Evolutionary conservation across 2,329 filamentous ascomycete species (phyloP), one percentile per base, ranked within the genome.

Genomic region (Stachybotrys chartarum): DNA sequence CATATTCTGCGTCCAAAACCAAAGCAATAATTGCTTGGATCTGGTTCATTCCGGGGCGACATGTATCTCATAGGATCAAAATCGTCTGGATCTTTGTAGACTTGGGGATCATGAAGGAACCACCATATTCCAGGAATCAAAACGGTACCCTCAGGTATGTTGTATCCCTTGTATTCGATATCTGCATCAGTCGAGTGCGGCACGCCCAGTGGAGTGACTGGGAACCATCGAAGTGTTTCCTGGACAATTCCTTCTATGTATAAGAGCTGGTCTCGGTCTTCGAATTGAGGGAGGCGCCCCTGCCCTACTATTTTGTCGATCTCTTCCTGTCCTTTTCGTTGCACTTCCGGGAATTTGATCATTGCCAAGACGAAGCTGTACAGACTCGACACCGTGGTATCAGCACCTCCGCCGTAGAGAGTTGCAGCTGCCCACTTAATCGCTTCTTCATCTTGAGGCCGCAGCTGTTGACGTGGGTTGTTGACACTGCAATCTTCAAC

Each of bases 71-170:
- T 65, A 0, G 69, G 70, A 3, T 72, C 58, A 35, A 73, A 74
- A 1, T 24, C 16, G 1, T 56, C 55, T 1, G 71, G 70, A 10
- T 70, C 57, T 0, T 79, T 76, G 66, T 90, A 89, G 1, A 81
- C 81, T 53, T 86, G 80, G 1, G 84, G 81, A 61, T 90, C 86
- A 65, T 89, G 86, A 0, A 60, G 48, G 5, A 66, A 60, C 58
- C 60, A 61, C 63, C 64, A 68, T 12, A 60, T 58, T 0, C 54
- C 54, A 0, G 59, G 56, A 5, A 70, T 55, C 14, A 69, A 42
- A 42, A 60, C 57, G 5, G 67, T 56, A 1, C 61, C 66, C 17
- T 67, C 64, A 0, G 69, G 68, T 2, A 71, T 69, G 0, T 55
- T 54, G 50, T 66, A 70, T 0, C 64, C 64, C 3, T 56, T 50